A percentile compares a stretch with the other conserved stretches of the same genome.
Conservation (phyloP, 805 yeast species). For the Pichia nakasei region DNA sequence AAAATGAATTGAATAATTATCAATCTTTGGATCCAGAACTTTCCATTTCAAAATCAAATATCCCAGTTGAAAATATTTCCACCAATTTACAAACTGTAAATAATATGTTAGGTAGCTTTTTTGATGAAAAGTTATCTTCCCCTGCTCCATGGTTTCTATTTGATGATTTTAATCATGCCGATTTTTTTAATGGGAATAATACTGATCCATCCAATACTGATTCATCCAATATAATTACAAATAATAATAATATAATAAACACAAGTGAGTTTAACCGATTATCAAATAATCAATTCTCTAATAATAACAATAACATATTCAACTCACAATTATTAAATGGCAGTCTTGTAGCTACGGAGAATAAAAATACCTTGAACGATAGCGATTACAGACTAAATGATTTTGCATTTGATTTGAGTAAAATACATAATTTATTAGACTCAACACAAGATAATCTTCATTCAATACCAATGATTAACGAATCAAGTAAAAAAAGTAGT, state of each 20-base stretch:
- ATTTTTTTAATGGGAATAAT: neutral
- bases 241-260: too few species aligned
- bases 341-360: too few species aligned
- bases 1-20: neutral
- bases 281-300: too few species aligned
- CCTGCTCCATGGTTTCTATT: conserved; percentile 15
- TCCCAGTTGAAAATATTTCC: neutral
- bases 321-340: too few species aligned
- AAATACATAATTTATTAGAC: neutral
- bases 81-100: conserved; percentile 11
- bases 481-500: neutral
- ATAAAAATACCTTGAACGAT: too few species aligned
- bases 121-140: conserved; percentile 9
- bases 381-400: neutral
- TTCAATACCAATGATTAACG: conserved; percentile 13
- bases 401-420: conserved; percentile 5
- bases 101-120: conserved; percentile 14
- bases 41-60: neutral
- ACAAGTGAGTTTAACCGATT: too few species aligned
- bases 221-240: too few species aligned
- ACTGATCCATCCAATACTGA: neutral
- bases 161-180: conserved; percentile 12
- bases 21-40: neutral
- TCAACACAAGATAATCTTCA: conserved; percentile 3
- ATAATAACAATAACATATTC: too few species aligned